phyloP scores from a whole-genome alignment of 306 rosid genomes.

The Begonia masoniana region DNA sequence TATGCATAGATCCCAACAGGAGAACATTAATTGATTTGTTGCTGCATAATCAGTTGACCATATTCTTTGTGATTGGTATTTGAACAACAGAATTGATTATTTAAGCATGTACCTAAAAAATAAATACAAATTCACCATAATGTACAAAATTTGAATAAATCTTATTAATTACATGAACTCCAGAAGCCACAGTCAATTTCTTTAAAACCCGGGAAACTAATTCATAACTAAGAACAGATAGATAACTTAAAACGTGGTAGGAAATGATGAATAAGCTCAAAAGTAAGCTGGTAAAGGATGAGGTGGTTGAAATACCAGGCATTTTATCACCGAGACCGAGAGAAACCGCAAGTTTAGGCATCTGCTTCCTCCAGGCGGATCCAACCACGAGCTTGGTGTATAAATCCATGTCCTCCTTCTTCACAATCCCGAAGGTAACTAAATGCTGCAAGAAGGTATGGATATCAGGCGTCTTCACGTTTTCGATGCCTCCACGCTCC shows the following conservation, averaged over 20 bases:
- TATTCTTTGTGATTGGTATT: too few species aligned
- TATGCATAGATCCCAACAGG: background rate
- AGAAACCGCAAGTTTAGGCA: slow-evolving; percentile 92
- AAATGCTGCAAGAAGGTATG: slow-evolving; percentile 93
- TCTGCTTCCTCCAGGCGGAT: slow-evolving; percentile 97
- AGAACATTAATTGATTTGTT: background rate
- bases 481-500: slow-evolving; percentile 87
- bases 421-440: slow-evolving; percentile 89
- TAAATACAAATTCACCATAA: too few species aligned
- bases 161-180: too few species aligned
- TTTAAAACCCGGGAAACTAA: too few species aligned
- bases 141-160: too few species aligned
- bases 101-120: too few species aligned
- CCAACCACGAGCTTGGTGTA: slow-evolving; percentile 84
- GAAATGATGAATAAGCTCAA: background rate
- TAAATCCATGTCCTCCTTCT: slow-evolving; percentile 48
- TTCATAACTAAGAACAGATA: too few species aligned
- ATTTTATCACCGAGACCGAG: slow-evolving; percentile 81
- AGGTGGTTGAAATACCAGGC: slow-evolving; percentile 45
- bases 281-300: background rate
- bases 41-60: background rate
- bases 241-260: too few species aligned
- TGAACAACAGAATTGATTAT: too few species aligned
- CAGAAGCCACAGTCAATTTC: too few species aligned
- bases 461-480: slow-evolving; percentile 88